Evolutionary conservation across 1,284 basidiomycete genomes (phyloP).

Genomic region (Limonomyces culmigenus): DNA sequence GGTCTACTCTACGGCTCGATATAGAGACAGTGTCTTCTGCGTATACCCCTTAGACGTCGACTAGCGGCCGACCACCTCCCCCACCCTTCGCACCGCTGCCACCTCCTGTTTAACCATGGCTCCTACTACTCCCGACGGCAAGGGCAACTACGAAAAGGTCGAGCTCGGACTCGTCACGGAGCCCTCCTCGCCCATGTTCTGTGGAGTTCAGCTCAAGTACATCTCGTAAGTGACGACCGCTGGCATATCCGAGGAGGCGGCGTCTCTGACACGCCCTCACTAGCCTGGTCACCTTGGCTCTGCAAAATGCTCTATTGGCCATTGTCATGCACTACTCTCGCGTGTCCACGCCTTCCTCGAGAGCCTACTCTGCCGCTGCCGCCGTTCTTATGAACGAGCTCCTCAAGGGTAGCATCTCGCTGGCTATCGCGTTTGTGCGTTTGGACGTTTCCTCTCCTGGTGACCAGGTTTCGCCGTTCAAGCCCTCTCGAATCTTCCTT

Average conservation of each 20-base stretch:
- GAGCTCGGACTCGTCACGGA: background rate
- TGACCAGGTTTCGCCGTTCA: constrained; percentile 6
- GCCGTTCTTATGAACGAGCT: constrained; percentile 90
- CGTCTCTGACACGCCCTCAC: constrained; percentile 1
- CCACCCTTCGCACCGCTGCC: no score
- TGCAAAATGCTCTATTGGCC: constrained; percentile 82
- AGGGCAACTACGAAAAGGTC: no score
- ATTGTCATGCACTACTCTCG: constrained; percentile 94
- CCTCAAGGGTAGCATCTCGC: constrained; percentile 78
- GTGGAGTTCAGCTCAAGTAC: constrained; percentile 63
- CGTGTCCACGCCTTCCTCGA: constrained; percentile 60
- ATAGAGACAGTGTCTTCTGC: no score
- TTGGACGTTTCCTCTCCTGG: constrained; percentile 14
- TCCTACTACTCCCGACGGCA: no score
- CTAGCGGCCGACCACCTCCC: no score
- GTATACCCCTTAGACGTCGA: no score
- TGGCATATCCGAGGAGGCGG: constrained; percentile 1
- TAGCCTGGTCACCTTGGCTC: constrained; percentile 79
- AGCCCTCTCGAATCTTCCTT: constrained; percentile 12
- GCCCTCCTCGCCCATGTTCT: constrained; percentile 29
- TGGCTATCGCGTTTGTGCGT: constrained; percentile 39
- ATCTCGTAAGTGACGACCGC: constrained; percentile 42
- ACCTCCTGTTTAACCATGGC: no score
- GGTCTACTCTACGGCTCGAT: no score
- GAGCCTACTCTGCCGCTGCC: constrained; percentile 76